phyloP scores from a whole-genome alignment of 2,329 filamentous ascomycete genomes.

The Botrytis medusae region DNA sequence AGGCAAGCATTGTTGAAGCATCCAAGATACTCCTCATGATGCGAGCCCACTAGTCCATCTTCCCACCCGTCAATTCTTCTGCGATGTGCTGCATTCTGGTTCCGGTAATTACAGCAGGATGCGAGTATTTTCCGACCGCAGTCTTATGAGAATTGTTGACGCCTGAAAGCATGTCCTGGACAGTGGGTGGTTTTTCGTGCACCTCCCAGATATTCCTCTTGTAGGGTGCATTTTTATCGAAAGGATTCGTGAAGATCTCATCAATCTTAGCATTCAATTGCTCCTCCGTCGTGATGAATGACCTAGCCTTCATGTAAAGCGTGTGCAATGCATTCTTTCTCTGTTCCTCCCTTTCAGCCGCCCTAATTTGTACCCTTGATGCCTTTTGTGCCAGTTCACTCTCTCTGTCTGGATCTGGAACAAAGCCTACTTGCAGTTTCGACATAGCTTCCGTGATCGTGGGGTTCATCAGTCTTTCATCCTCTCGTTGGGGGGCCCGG shows the following conservation, averaged over 20 bases:
- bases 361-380: slow-evolving; percentile 45
- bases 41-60: slow-evolving; percentile 43
- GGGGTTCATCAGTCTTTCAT: slow-evolving; percentile 73
- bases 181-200: slow-evolving; percentile 44
- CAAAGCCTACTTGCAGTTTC: slow-evolving; percentile 49
- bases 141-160: slow-evolving; percentile 38
- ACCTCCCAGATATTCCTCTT: slow-evolving; percentile 39
- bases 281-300: slow-evolving; percentile 81
- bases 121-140: slow-evolving; percentile 39
- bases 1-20: background rate
- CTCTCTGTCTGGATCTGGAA: slow-evolving; percentile 64
- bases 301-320: slow-evolving; percentile 83
- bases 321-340: slow-evolving; percentile 75
- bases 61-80: slow-evolving; percentile 67
- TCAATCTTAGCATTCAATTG: slow-evolving; percentile 76
- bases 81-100: slow-evolving; percentile 63
- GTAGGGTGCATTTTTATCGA: background rate
- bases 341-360: slow-evolving; percentile 54
- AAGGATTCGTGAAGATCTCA: slow-evolving; percentile 61
- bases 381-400: slow-evolving; percentile 50
- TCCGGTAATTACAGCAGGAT: slow-evolving; percentile 46
- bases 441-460: slow-evolving; percentile 58
- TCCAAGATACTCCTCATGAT: background rate
- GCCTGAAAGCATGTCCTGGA: slow-evolving; percentile 48
- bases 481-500: slow-evolving; percentile 66